phyloP scores from a whole-genome alignment of 257 asterid species.

The Solanum okadae region DNA sequence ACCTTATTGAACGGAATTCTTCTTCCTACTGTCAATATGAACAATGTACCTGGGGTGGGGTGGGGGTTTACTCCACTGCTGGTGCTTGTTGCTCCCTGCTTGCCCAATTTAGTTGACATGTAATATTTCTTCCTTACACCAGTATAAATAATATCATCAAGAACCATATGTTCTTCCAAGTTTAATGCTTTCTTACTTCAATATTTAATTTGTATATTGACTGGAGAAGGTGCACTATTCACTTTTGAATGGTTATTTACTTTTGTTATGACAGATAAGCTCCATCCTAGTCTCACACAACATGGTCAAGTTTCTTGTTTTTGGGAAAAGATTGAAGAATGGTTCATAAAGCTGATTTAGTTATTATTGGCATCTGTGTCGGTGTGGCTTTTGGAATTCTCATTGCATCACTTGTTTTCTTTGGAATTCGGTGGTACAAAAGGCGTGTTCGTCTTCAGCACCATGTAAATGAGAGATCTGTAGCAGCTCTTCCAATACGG shows the following conservation, averaged over 20 bases:
- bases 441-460: conserved; percentile 30
- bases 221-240: neutral
- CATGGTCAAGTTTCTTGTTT: conserved; percentile 40
- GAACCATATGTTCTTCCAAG: neutral
- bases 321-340: conserved; percentile 39
- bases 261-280: conserved; percentile 4
- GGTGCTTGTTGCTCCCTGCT: neutral
- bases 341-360: conserved; percentile 61
- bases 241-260: neutral
- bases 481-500: conserved; percentile 73
- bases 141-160: neutral
- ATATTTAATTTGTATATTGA: neutral
- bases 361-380: conserved; percentile 69
- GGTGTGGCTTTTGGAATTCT: conserved; percentile 74
- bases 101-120: neutral
- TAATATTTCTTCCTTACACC: neutral
- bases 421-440: conserved; percentile 67
- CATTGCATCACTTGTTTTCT: conserved; percentile 50
- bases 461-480: conserved; percentile 38
- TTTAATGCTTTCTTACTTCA: neutral
- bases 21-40: neutral
- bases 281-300: conserved; percentile 23
- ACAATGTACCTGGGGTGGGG: neutral
- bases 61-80: neutral
- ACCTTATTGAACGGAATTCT: neutral